Evolutionary conservation across 331 rosid genomes (phyloP).

Genomic region (Acacia pycnantha): DNA sequence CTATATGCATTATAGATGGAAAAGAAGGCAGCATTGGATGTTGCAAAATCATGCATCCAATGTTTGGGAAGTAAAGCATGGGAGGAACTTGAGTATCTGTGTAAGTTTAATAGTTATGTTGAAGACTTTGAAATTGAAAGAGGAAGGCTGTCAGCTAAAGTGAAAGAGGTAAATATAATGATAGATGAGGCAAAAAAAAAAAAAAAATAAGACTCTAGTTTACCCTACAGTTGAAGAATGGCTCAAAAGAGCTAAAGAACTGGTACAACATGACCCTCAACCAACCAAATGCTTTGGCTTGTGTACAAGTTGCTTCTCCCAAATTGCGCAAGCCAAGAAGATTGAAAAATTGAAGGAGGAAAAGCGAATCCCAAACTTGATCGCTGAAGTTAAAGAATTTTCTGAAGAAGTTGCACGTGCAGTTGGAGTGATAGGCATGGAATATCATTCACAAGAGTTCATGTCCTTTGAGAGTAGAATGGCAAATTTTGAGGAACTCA

Average conservation of each 20-base stretch:
- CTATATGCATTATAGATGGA: not conserved
- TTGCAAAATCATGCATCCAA: not conserved
- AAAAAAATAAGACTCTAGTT: not conserved
- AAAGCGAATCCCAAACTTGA: not conserved
- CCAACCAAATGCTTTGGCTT: not conserved
- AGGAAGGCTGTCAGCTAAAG: not conserved
- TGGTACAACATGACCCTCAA: not conserved
- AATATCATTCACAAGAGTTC: not conserved
- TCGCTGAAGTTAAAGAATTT: not conserved
- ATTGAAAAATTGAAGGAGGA: not conserved
- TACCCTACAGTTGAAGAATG: not conserved
- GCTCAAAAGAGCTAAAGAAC: not conserved
- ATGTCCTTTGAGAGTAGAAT: constrained; percentile 11
- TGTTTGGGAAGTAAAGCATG: not conserved
- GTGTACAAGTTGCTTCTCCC: not conserved
- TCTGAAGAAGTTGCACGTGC: not conserved
- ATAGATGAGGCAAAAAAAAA: not conserved
- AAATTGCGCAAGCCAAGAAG: not conserved
- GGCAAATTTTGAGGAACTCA: not conserved
- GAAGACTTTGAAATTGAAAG: not conserved
- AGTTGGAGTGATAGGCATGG: not conserved
- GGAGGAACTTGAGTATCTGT: not conserved
- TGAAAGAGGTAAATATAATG: no score
- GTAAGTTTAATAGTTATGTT: not conserved
- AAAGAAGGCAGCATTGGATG: accelerated